Base-by-base conservation (phyloP, 257 asterid genomes). In the Penstemon barbatus region DNA sequence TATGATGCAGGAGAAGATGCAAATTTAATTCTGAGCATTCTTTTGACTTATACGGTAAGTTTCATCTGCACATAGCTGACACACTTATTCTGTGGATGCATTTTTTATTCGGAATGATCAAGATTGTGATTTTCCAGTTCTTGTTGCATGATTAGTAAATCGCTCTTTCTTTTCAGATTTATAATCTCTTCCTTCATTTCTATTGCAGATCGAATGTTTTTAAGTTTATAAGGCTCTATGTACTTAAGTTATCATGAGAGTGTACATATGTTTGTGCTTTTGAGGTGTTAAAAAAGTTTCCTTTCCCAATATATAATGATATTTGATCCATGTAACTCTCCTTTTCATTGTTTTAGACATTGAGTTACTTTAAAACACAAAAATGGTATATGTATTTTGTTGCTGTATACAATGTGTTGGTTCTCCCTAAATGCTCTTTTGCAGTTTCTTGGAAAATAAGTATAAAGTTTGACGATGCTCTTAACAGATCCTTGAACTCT, bases 1-100 rank as follows among this genome's bases (percentile, higher is more conserved):
- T 63, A 46, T 37, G 10, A 18, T 63, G 15, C 79, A 82, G 87
- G 79, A 74, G 81, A 75, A 59, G 82, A 69, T 65, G 61, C 70
- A 38, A 82, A 72, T 42, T 72, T 65, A 33, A 78, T 84, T 45
- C 40, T 81, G 56, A 83, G 82, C 8, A 63, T 79, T 11, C 74
- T 81, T 38, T 72, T 84, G 8, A 78, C 86, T 3, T 77, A 78
- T 63, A 55, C 78, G 46, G 86, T 84, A 58, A 45, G 81, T 66
- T 36, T 7, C 6, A 40, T 44, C 46, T 63, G 44, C 8, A 58
- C 45, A 1, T 18, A 49, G 46, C 49, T 57, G 8, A 63, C 33
- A 44, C 33, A 25, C 33, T 25, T 61, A 25, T 8, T n/a, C 6
- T 3, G 45, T 57, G 15, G 15, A 37, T 61, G 37, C 5, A 8